phyloP scores from a whole-genome alignment of 2,329 filamentous ascomycete species.

The Phaeoacremonium minimum region DNA sequence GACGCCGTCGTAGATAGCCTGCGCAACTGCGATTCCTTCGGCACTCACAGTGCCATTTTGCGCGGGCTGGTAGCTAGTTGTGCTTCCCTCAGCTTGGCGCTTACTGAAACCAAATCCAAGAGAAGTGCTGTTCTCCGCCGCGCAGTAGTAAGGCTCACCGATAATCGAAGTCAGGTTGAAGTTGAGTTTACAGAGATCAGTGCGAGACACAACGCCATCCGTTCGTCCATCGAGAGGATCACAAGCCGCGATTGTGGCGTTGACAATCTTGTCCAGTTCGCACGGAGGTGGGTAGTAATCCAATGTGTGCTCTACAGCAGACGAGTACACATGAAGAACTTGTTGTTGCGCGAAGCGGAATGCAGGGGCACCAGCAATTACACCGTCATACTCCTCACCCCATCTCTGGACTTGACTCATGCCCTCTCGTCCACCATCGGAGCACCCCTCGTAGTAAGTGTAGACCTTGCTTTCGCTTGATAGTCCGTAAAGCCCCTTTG shows the following conservation, averaged over 20 bases:
- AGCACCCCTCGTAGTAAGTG: slow-evolving; percentile 49
- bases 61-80: slow-evolving; percentile 17
- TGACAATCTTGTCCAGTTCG: slow-evolving; percentile 46
- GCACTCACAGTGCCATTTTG: slow-evolving; percentile 28
- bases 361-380: slow-evolving; percentile 38
- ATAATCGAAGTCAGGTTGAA: slow-evolving; percentile 25
- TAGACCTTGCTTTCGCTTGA: slow-evolving; percentile 25
- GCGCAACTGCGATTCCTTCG: slow-evolving; percentile 25
- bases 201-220: slow-evolving; percentile 44
- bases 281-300: slow-evolving; percentile 37
- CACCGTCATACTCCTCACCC: slow-evolving; percentile 36
- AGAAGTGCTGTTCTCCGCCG: slow-evolving; percentile 15
- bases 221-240: slow-evolving; percentile 49
- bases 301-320: slow-evolving; percentile 29
- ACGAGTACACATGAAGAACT: slow-evolving; percentile 13
- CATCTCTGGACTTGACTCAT: slow-evolving; percentile 37
- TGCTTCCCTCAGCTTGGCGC: slow-evolving; percentile 14
- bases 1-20: slow-evolving; percentile 27
- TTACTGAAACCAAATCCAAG: slow-evolving; percentile 19
- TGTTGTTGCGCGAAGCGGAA: slow-evolving; percentile 36
- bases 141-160: slow-evolving; percentile 26
- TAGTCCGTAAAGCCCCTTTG: slow-evolving; percentile 31
- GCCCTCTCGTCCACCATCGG: slow-evolving; percentile 44
- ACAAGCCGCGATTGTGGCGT: slow-evolving; percentile 49
- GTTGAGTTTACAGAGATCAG: slow-evolving; percentile 28